Evolutionary conservation across 2,329 filamentous ascomycete species (phyloP).

Genomic region (Fusarium buxicola): DNA sequence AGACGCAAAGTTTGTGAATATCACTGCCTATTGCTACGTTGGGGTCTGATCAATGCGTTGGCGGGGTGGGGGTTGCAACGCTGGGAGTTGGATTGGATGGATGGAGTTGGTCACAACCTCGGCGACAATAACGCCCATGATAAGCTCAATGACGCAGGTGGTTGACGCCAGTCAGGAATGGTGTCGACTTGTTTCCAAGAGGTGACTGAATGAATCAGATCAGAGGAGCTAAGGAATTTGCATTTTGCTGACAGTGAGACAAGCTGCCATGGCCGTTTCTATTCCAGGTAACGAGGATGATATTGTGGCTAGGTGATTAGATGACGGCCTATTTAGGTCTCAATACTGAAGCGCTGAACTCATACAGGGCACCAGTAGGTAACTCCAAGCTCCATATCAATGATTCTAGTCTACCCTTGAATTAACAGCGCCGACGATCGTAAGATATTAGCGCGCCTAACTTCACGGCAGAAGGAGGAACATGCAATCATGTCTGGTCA

Average conservation of each 20-base stretch:
- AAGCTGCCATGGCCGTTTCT: too few relatives aligned
- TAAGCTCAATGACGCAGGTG: constrained; percentile 5
- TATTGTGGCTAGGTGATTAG: not conserved
- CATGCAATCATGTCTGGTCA: too few relatives aligned
- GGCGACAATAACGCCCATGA: not conserved
- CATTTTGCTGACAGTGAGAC: not conserved
- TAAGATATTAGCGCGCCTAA: too few relatives aligned
- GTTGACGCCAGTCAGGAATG: not conserved
- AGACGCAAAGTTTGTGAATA: not conserved
- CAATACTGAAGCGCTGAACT: too few relatives aligned
- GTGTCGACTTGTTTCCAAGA: constrained; percentile 1
- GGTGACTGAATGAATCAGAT: not conserved
- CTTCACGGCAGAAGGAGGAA: too few relatives aligned
- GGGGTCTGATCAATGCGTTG: not conserved
- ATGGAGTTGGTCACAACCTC: too few relatives aligned
- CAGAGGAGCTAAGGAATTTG: not conserved
- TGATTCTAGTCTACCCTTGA: too few relatives aligned
- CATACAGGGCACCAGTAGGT: too few relatives aligned
- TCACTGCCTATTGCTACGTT: not conserved
- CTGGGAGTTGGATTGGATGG: too few relatives aligned
- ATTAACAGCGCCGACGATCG: too few relatives aligned
- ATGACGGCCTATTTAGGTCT: not conserved
- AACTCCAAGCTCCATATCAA: too few relatives aligned
- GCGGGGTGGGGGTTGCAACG: not conserved
- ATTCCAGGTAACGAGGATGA: too few relatives aligned